Conservation (phyloP, 345 rosid genomes). For the Chamaenerion angustifolium region DNA sequence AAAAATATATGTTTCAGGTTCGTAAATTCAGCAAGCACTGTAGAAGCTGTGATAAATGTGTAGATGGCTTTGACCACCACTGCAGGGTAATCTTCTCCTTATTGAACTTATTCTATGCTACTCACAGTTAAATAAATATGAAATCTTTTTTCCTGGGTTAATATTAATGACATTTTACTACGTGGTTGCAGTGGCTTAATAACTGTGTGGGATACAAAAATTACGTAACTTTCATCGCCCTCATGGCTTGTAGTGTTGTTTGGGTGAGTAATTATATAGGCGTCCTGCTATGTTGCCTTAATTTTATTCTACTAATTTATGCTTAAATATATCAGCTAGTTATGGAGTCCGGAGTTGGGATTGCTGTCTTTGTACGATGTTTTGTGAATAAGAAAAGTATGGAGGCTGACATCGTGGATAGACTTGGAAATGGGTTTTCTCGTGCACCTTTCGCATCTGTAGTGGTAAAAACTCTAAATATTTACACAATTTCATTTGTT, state of each 20-base stretch:
- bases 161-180: conserved; percentile 16
- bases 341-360: conserved; percentile 83
- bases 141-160: background rate
- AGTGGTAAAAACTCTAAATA: conserved; percentile 38
- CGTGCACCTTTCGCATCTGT: conserved; percentile 90
- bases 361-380: conserved; percentile 83
- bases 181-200: conserved; percentile 85
- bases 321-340: conserved; percentile 38
- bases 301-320: no score
- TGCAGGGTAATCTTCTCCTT: no score
- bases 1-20: no score
- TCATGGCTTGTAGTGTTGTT: conserved; percentile 78
- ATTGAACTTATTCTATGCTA: no score
- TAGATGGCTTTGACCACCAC: conserved; percentile 95
- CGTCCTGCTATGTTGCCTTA: background rate
- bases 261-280: conserved; percentile 45
- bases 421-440: conserved; percentile 96
- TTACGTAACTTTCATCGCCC: conserved; percentile 69
- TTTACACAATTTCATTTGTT: no score
- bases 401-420: conserved; percentile 78
- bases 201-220: conserved; percentile 93
- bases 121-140: no score
- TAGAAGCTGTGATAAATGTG: conserved; percentile 95
- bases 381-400: conserved; percentile 69
- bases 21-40: conserved; percentile 94